Evolutionary conservation across 2,329 filamentous ascomycete species (phyloP), one percentile per base, ranked within the genome.

Genomic region (Dichotomopilus funicola): DNA sequence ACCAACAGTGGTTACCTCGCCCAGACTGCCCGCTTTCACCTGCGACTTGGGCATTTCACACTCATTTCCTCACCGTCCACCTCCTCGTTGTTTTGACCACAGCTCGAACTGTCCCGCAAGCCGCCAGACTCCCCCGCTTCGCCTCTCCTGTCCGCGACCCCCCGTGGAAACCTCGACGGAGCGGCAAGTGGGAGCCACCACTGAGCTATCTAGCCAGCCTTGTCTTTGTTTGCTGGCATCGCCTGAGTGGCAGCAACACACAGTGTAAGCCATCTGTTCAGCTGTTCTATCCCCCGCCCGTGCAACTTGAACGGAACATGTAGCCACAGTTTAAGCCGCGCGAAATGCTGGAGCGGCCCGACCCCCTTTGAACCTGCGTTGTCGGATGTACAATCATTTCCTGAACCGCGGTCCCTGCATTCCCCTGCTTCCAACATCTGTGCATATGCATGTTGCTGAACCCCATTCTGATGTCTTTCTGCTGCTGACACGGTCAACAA

Each of bases 1-100:
- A 53, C 54, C 57, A 51, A 53, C 53, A 58, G 63, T 62, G 61
- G 49, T 61, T 56, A 55, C 19, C 54, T 57, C 57, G 53, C 56
- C 57, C 56, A 53, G 54, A 50, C 53, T 45, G 44, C 55, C 19
- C 46, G 5, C 53, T 27, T 27, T 27, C 12, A 35, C 5, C 49
- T 52, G 51, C 50, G 51, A 58, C 42, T 53, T 49, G 47, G 47
- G 50, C 51, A 27, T 57, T 50, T 46, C 58, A 45, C 43, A 45
- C 45, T 55, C 54, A 50, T 51, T 59, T 45, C 48, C 44, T 46
- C 44, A 46, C 53, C n/a, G 37, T 49, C 49, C 41, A 40, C 9
- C 43, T 33, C 33, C 53, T 40, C 31, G 46, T 53, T 36, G 12
- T 47, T 56, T 61, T 60, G 56, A 58, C 57, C 56, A 61, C 19